Conservation (phyloP, 2,329 filamentous ascomycete genomes). For the Claviceps lovelessii region DNA sequence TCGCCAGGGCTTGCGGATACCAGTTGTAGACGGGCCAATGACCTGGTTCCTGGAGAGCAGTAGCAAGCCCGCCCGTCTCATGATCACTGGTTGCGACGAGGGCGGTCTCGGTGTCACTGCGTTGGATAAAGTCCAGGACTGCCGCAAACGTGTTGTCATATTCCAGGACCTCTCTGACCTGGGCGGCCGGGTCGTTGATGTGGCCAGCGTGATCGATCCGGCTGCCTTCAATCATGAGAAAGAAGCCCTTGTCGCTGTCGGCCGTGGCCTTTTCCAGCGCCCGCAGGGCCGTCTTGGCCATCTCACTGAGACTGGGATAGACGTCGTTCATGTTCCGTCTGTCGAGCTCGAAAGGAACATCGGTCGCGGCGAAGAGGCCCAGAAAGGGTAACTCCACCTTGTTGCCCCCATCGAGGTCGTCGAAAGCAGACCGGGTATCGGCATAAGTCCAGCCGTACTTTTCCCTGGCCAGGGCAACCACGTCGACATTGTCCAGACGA, state of each 20-base stretch:
- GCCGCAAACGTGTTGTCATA: slow-evolving; percentile 77
- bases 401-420: slow-evolving; percentile 53
- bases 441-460: slow-evolving; percentile 71
- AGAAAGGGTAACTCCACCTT: slow-evolving; percentile 65
- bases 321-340: slow-evolving; percentile 60
- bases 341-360: slow-evolving; percentile 91
- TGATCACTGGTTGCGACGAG: slow-evolving; percentile 89
- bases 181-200: slow-evolving; percentile 67
- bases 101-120: slow-evolving; percentile 58
- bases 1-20: slow-evolving; percentile 67
- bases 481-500: slow-evolving; percentile 61
- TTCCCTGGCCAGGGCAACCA: slow-evolving; percentile 57
- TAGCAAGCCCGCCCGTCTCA: slow-evolving; percentile 80
- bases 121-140: slow-evolving; percentile 72
- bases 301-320: slow-evolving; percentile 84
- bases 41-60: slow-evolving; percentile 51
- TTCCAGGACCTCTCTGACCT: slow-evolving; percentile 85
- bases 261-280: slow-evolving; percentile 69
- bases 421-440: slow-evolving; percentile 57
- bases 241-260: slow-evolving; percentile 83
- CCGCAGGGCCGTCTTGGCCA: slow-evolving; percentile 69
- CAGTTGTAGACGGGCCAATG: slow-evolving; percentile 51
- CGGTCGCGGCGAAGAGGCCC: slow-evolving; percentile 66
- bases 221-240: slow-evolving; percentile 95
- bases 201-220: slow-evolving; percentile 92